These are phyloP conservation scores for Solanum hybrid DNA, from an alignment of 305 asterid genomes.

Conservation along the genomic window DNA sequence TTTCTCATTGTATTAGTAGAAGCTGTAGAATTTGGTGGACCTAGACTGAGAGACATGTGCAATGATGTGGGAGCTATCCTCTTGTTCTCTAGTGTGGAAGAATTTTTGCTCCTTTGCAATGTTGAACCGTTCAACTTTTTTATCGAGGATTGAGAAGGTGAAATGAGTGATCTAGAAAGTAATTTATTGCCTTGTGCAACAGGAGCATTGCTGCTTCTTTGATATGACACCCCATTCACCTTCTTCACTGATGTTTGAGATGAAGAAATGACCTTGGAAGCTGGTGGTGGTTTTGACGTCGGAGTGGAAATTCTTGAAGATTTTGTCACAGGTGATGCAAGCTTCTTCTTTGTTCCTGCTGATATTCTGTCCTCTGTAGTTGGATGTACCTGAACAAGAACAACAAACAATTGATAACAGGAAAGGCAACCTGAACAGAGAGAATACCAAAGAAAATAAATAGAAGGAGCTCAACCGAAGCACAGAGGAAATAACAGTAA, in stretches of 20 bases:
- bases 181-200: constrained; percentile 33
- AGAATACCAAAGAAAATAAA: neutral
- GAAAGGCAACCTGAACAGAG: neutral
- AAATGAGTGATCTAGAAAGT: constrained; percentile 21
- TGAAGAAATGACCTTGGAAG: constrained; percentile 1
- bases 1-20: constrained; percentile 44
- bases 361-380: constrained; percentile 32
- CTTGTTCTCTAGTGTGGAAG: constrained; percentile 30
- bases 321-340: constrained; percentile 34
- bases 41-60: constrained; percentile 81
- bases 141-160: constrained; percentile 20
- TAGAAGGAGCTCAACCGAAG: neutral
- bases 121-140: constrained; percentile 39
- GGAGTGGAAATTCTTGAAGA: constrained; percentile 34
- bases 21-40: constrained; percentile 33
- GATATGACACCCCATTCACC: constrained; percentile 28
- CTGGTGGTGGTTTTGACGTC: constrained; percentile 2
- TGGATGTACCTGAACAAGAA: constrained; percentile 37
- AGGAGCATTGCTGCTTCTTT: constrained; percentile 26
- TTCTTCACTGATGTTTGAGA: constrained; percentile 7
- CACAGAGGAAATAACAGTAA: neutral
- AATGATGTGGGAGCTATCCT: constrained; percentile 49
- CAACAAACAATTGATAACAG: constrained; percentile 5
- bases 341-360: constrained; percentile 33
- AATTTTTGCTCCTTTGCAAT: constrained; percentile 29